phyloP scores from a whole-genome alignment of 306 rosid genomes.

The Styphnolobium japonicum region DNA sequence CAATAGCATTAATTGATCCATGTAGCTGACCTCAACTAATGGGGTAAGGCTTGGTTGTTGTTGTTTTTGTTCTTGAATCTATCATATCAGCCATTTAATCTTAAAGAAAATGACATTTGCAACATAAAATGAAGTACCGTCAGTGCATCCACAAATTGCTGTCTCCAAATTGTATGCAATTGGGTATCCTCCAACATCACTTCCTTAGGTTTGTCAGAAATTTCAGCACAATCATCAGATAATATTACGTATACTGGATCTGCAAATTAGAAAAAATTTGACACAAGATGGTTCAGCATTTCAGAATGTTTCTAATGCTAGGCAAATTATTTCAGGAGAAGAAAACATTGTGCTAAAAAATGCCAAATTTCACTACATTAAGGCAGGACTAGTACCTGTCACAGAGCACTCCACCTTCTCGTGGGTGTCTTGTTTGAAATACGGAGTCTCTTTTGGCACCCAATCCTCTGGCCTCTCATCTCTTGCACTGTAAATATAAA shows the following conservation, averaged over 20 bases:
- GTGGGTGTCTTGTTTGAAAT: constrained; percentile 6
- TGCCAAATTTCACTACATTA: constrained; percentile 11
- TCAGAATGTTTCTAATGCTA: constrained; percentile 22
- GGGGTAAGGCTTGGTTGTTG: background rate
- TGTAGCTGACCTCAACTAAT: background rate
- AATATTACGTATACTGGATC: constrained; percentile 48
- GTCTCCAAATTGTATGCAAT: constrained; percentile 61
- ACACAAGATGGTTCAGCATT: background rate
- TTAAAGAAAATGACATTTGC: background rate
- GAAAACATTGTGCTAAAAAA: constrained; percentile 1
- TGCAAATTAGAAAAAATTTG: constrained; percentile 31
- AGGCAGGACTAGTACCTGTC: constrained; percentile 44
- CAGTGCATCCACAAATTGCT: constrained; percentile 75
- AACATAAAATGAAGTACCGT: constrained; percentile 47
- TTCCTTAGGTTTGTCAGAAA: constrained; percentile 35
- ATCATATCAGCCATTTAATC: constrained; percentile 11
- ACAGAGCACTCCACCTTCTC: constrained; percentile 33
- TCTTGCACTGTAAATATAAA: constrained; percentile 57
- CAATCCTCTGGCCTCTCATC: constrained; percentile 91
- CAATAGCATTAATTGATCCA: background rate
- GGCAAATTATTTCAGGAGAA: constrained; percentile 10
- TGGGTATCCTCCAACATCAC: constrained; percentile 32
- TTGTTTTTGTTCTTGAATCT: background rate
- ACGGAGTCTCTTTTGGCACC: constrained; percentile 73
- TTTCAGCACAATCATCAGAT: constrained; percentile 45